Percentiles rank a stretch among this genome's conserved stretches.
phyloP scores from a whole-genome alignment of 768 basidiomycete species.

The Naganishia friedmannii region DNA sequence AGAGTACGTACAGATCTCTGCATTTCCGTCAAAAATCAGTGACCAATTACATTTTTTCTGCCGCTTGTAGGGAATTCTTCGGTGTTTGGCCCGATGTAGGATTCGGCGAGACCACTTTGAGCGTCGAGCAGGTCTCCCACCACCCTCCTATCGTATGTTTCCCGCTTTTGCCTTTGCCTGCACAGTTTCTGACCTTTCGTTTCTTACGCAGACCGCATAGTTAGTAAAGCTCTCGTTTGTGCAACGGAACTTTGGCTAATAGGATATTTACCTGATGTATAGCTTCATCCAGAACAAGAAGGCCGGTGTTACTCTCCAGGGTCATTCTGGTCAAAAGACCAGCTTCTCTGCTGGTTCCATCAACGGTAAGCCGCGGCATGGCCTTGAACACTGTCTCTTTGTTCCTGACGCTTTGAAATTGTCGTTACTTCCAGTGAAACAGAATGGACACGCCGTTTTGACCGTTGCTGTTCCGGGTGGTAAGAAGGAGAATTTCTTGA shows the following conservation, averaged over 20 bases:
- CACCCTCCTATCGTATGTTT: constrained; percentile 60
- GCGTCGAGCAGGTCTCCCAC: constrained; percentile 95
- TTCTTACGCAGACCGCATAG: constrained; percentile 47
- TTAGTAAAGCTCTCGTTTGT: constrained; percentile 30
- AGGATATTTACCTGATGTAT: neutral
- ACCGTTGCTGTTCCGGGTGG: constrained; percentile 64
- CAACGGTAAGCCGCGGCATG: constrained; percentile 46
- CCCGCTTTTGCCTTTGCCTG: neutral
- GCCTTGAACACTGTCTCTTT: neutral
- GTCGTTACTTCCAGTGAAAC: constrained; percentile 77
- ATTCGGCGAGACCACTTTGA: constrained; percentile 74
- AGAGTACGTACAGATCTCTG: constrained; percentile 49
- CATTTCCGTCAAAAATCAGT: neutral
- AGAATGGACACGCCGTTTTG: constrained; percentile 87
- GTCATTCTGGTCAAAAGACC: constrained; percentile 94
- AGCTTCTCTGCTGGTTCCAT: constrained; percentile 69
- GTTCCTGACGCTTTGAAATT: neutral
- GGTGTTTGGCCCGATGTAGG: constrained; percentile 77
- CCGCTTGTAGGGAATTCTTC: constrained; percentile 65
- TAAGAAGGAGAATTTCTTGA: constrained; percentile 69
- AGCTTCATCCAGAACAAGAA: constrained; percentile 70
- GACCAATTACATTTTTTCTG: constrained; percentile 32
- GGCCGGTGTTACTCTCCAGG: constrained; percentile 72
- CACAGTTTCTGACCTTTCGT: constrained; percentile 12
- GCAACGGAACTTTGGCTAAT: constrained; percentile 11